A percentile compares a stretch with the other conserved stretches of the same genome.
Evolutionary conservation across 2,329 filamentous ascomycete genomes (phyloP).

Genomic region (Magnaporthiopsis rhizophila): DNA sequence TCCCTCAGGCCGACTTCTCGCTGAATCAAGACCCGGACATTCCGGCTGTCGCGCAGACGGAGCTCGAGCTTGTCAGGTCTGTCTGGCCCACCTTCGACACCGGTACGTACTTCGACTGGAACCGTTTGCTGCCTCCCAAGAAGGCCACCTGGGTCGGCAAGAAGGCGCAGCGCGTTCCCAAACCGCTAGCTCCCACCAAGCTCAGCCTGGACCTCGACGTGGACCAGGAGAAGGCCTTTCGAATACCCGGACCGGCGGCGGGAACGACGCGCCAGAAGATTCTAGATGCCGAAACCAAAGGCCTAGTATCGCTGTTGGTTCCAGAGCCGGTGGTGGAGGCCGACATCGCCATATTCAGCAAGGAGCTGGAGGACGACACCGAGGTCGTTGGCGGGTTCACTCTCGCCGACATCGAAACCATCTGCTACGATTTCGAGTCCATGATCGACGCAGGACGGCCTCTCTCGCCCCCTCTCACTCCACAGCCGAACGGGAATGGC

Average conservation of each 20-base stretch:
- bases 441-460: slow-evolving; percentile 35
- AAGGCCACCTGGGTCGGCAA: slow-evolving; percentile 72
- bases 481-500: slow-evolving; percentile 11
- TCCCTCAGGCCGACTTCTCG: slow-evolving; percentile 33
- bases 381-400: slow-evolving; percentile 68
- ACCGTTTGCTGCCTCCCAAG: slow-evolving; percentile 74
- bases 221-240: slow-evolving; percentile 82
- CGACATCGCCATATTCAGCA: slow-evolving; percentile 32
- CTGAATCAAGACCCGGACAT: slow-evolving; percentile 54
- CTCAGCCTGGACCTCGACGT: slow-evolving; percentile 76
- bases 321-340: slow-evolving; percentile 33
- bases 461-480: slow-evolving; percentile 24
- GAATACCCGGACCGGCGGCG: slow-evolving; percentile 55
- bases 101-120: slow-evolving; percentile 68
- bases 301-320: slow-evolving; percentile 33
- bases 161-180: slow-evolving; percentile 69
- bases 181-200: slow-evolving; percentile 78
- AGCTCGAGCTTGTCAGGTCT: slow-evolving; percentile 67
- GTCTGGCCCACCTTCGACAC: slow-evolving; percentile 76
- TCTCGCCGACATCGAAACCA: slow-evolving; percentile 72
- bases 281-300: slow-evolving; percentile 40
- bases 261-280: slow-evolving; percentile 47
- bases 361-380: slow-evolving; percentile 31
- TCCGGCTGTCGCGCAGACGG: slow-evolving; percentile 63
- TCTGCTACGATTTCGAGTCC: slow-evolving; percentile 79